These are phyloP conservation scores for Rhodamnia argentea DNA, from an alignment of 345 rosid species.

Conservation along the genomic window DNA sequence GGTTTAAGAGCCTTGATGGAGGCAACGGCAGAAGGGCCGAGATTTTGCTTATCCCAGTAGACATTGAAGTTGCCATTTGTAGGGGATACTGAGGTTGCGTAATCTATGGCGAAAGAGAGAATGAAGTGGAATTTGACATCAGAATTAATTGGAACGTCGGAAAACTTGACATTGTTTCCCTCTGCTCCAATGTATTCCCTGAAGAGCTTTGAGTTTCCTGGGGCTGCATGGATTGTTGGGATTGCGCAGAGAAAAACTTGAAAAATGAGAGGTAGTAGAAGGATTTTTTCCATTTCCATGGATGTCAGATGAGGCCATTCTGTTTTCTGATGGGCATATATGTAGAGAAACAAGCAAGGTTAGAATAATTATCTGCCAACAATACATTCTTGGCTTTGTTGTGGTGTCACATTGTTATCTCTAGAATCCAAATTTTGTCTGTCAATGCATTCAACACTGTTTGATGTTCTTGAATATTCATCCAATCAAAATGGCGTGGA, in stretches of 20 bases:
- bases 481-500: background rate
- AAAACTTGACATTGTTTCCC: conserved; percentile 20
- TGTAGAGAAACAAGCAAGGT: background rate
- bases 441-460: background rate
- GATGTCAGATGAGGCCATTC: background rate
- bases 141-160: conserved; percentile 31
- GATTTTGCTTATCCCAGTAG: conserved; percentile 32
- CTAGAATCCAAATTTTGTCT: background rate
- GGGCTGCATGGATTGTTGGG: conserved; percentile 15
- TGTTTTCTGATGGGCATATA: background rate
- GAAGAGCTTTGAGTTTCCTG: conserved; percentile 36
- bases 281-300: conserved; percentile 12
- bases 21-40: conserved; percentile 20
- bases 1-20: conserved; percentile 23
- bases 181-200: conserved; percentile 59
- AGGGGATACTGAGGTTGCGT: conserved; percentile 30
- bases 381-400: background rate
- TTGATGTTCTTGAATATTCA: background rate
- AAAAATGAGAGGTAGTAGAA: conserved; percentile 1
- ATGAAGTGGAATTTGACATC: conserved; percentile 34
- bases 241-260: background rate
- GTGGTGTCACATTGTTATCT: background rate
- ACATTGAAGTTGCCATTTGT: conserved; percentile 34
- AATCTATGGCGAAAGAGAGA: conserved; percentile 44
- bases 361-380: background rate